These are phyloP conservation scores for Ogataea pini DNA, from an alignment of 805 yeast genomes.

Conservation along the genomic window DNA sequence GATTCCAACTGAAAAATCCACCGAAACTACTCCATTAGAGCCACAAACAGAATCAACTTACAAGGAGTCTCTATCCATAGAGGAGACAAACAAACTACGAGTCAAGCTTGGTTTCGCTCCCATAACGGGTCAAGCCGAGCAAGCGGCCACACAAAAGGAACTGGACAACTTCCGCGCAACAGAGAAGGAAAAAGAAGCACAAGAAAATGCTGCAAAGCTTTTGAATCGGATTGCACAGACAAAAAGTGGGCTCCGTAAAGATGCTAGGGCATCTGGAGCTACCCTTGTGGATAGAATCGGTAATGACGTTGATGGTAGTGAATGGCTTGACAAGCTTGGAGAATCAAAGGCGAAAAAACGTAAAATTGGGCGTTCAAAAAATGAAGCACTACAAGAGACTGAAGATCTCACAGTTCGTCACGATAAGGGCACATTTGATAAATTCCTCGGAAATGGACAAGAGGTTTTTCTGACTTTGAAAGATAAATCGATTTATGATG, in stretches of 20 bases:
- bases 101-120: conserved; percentile 44
- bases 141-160: conserved; percentile 33
- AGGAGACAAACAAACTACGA: conserved; percentile 50
- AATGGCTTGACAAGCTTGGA: conserved; percentile 36
- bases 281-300: conserved; percentile 30
- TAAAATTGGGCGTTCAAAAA: conserved; percentile 5
- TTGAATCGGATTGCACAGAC: conserved; percentile 15
- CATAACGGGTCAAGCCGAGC: conserved; percentile 42
- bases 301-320: conserved; percentile 37
- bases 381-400: neutral
- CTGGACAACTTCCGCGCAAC: conserved; percentile 36
- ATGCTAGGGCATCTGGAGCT: conserved; percentile 25
- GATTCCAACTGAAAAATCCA: conserved; percentile 8
- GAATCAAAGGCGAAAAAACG: conserved; percentile 12
- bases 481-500: conserved; percentile 44
- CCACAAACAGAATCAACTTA: neutral
- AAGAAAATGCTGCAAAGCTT: conserved; percentile 28
- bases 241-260: conserved; percentile 24
- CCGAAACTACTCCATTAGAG: neutral
- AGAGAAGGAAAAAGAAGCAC: conserved; percentile 36
- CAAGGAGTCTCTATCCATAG: conserved; percentile 35
- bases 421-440: conserved; percentile 39
- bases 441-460: conserved; percentile 29
- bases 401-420: conserved; percentile 48
- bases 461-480: conserved; percentile 58